These are phyloP conservation scores for Diplodia scrobiculata DNA, from an alignment of 2,329 filamentous ascomycete genomes.

Conservation along the genomic window DNA sequence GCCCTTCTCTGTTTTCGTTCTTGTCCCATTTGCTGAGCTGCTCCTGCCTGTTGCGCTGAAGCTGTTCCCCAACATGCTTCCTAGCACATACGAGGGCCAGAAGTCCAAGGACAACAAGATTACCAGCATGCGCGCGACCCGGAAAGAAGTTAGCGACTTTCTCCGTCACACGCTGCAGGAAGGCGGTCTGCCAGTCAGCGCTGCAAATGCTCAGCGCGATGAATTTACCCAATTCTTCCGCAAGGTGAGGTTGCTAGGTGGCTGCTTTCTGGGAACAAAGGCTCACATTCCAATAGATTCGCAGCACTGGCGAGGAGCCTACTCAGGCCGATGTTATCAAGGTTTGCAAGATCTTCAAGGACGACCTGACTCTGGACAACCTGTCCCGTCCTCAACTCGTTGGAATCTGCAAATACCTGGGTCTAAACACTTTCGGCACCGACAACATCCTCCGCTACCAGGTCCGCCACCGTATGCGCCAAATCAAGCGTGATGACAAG, in stretches of 20 bases:
- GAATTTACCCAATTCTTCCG: constrained; percentile 97
- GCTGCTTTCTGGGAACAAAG: not conserved
- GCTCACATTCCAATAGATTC: constrained; percentile 41
- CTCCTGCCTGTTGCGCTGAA: constrained; percentile 88
- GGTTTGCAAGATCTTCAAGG: constrained; percentile 98
- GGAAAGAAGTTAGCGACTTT: constrained; percentile 92
- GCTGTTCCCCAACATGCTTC: constrained; percentile 95
- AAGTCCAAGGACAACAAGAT: constrained; percentile 90
- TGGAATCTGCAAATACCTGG: constrained; percentile 98
- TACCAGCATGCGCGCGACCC: constrained; percentile 74
- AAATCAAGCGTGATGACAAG: constrained; percentile 97
- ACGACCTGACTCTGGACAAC: constrained; percentile 96
- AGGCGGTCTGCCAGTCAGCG: constrained; percentile 85
- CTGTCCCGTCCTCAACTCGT: constrained; percentile 92
- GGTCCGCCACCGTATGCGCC: constrained; percentile 94
- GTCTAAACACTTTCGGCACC: constrained; percentile 93
- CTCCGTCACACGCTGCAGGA: constrained; percentile 85
- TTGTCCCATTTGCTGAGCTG: constrained; percentile 93
- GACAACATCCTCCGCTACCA: constrained; percentile 98
- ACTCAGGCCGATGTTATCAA: constrained; percentile 92
- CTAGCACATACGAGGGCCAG: constrained; percentile 93
- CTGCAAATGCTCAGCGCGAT: constrained; percentile 81
- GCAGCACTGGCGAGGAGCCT: constrained; percentile 86
- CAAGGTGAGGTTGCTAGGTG: constrained; percentile 62
- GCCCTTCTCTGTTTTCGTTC: constrained; percentile 94